These are phyloP conservation scores for Boletellus ananiceps DNA, from an alignment of 768 basidiomycete genomes.

Conservation along the genomic window DNA sequence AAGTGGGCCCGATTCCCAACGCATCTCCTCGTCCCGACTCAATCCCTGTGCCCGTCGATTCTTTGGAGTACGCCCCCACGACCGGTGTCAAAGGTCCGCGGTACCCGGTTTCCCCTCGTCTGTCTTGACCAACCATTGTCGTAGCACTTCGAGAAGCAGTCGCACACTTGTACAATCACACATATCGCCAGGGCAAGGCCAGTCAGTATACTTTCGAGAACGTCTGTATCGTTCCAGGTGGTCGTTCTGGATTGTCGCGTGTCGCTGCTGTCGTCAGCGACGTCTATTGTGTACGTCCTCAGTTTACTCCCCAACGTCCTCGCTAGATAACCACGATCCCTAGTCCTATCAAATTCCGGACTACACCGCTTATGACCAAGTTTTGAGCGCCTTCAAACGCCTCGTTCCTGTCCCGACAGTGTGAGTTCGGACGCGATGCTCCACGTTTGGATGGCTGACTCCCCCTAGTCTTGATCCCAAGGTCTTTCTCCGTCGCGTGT, in stretches of 20 bases:
- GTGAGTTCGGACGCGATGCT: constrained; percentile 39
- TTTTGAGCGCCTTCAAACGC: constrained; percentile 80
- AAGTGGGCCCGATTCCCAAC: constrained; percentile 79
- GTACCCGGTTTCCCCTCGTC: neutral
- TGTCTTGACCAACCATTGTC: constrained; percentile 3
- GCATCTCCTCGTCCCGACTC: constrained; percentile 62
- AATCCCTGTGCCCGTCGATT: constrained; percentile 64
- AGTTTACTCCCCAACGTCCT: neutral
- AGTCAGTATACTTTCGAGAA: constrained; percentile 92
- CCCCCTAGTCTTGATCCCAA: constrained; percentile 43
- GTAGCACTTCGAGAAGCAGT: constrained; percentile 83
- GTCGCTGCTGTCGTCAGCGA: constrained; percentile 90
- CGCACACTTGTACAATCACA: constrained; percentile 83
- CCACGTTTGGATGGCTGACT: constrained; percentile 1
- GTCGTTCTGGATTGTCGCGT: constrained; percentile 83
- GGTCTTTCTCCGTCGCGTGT: constrained; percentile 21
- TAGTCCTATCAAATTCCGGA: constrained; percentile 90
- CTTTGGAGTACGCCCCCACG: constrained; percentile 88
- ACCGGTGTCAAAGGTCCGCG: constrained; percentile 76
- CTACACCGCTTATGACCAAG: constrained; percentile 86
- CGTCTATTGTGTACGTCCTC: constrained; percentile 64
- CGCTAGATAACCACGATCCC: neutral
- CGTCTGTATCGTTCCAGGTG: constrained; percentile 92
- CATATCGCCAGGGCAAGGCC: constrained; percentile 74
- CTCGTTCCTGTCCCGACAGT: constrained; percentile 89